Base-by-base conservation (phyloP, 352 stramenopile genomes). In the Phytophthora brassicae region DNA sequence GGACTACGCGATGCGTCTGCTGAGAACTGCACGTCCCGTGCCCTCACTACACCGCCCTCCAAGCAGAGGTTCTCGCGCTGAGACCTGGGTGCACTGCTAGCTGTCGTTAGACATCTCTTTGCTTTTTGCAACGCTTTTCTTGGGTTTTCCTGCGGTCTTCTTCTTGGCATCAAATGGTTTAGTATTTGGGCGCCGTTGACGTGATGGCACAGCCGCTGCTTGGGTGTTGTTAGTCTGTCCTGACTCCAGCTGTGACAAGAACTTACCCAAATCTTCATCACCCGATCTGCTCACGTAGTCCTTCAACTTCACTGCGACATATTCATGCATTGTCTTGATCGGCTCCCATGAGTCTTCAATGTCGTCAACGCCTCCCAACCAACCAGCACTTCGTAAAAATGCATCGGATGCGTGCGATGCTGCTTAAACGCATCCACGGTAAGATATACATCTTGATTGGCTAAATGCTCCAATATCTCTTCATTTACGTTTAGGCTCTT, bases 401-500 rank as follows among this genome's bases (percentile, higher is more conserved):
- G 54, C 2, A 22, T 35, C 13, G 31, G 20, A 16, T 61, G 31
- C 22, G 45, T n/a, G 4, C 54, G 33, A 24, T n/a, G 43, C 22
- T 54, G 20, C 23, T 23, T 48, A n/a, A 61, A 63, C 6, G 14
- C 35, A 17, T 63, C 36, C 8, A 56, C 44, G 13, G 24, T 56
- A 29, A 51, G 33, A 23, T 63, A 56, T 11, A 63, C 20, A 6
- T 56, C 35, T 3, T 63, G 45, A 19, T 54, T 49, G n/a, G 54
- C 43, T 35, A 53, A 16, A 7, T 53, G 53, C 8, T 61, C 53
- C n/a, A 51, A 24, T 8, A 53, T 61, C 2, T 53, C 53, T 11
- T 61, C 31, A 11, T 43, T 61, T 4, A 54, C 31, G 13, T 53
- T 23, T 14, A 53, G 22, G 9, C 43, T 46, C 12, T 29, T 28